Conservation (phyloP, 257 asterid genomes). For the Solanum raphanifolium region DNA sequence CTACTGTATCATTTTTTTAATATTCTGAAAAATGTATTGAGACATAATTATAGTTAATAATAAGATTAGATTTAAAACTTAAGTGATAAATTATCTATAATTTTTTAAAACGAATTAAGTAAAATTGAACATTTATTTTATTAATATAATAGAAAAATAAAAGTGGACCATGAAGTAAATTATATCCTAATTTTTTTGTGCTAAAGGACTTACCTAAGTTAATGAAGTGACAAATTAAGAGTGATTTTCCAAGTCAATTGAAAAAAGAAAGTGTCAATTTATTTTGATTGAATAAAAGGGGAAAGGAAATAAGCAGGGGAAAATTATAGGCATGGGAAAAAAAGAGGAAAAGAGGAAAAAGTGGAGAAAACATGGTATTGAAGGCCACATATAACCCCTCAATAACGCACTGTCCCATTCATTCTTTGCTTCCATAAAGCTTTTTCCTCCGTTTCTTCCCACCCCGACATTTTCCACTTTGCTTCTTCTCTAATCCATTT, state of each 20-base stretch:
- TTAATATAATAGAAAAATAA: background rate
- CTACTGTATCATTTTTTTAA: no score
- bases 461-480: background rate
- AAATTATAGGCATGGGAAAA: background rate
- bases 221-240: background rate
- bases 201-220: background rate
- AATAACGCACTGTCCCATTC: background rate
- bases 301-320: background rate
- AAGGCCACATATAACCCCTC: conserved; percentile 21
- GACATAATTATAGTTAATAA: no score
- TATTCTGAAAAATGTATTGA: no score
- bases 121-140: background rate
- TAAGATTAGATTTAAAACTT: no score
- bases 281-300: background rate
- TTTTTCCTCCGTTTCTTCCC: background rate
- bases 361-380: conserved; percentile 32
- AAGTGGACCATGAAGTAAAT: background rate
- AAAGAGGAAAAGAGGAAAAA: conserved; percentile 18
- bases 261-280: background rate
- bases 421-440: conserved; percentile 2
- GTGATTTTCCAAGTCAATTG: background rate
- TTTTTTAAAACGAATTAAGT: background rate
- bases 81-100: background rate
- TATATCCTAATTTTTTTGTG: background rate
- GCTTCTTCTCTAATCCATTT: background rate